Evolutionary conservation across 306 rosid species (phyloP), one percentile per base, ranked within the genome.

Genomic region (Fagus sylvatica): DNA sequence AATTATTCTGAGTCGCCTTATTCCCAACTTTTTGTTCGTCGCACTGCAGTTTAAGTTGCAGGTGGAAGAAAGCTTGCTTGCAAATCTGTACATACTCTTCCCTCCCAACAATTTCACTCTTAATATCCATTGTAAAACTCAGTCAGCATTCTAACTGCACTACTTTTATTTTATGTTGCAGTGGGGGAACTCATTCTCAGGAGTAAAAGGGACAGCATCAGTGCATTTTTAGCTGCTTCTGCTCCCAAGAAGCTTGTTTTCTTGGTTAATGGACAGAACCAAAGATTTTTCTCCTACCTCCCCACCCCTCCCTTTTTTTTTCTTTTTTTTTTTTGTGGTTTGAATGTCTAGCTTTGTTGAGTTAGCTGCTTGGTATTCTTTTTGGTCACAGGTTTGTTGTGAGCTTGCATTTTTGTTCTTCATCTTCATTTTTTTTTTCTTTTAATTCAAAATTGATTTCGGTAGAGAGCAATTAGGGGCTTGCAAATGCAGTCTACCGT

Each of bases 151-250:
- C 78, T 87, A 16, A 78, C 61, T 6, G 30, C 13, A 40, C 42
- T 69, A 28, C 60, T 74, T 62, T 17, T 43, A 15, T 55, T 49
- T 34, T 69, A 1, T 22, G 16, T 49, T 86, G 84, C 88, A 89
- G 91, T 77, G 83, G 87, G 61, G 78, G 73, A 68, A 85, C 81
- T 59, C 83, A 78, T 74, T 79, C 55, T 78, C 65, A 75, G 81
- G 88, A 81, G 84, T 82, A 78, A 71, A 89, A 82, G 97, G 93
- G 95, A 88, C 91, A 87, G 95, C 91, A 81, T 79, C 90, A 86
- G 88, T 89, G 94, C 80, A 72, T 87, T 91, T 88, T 85, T 84
- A 88, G 90, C 92, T 91, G 93, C 88, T 82, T 86, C 91, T 94
- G 90, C 86, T 89, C 88, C 93, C 87, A 78, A 87, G 89, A 85